A percentile compares a stretch with the other conserved stretches of the same genome.
These are phyloP conservation scores for Arabis hirsuta DNA, from an alignment of 345 rosid genomes.

Conservation along the genomic window DNA sequence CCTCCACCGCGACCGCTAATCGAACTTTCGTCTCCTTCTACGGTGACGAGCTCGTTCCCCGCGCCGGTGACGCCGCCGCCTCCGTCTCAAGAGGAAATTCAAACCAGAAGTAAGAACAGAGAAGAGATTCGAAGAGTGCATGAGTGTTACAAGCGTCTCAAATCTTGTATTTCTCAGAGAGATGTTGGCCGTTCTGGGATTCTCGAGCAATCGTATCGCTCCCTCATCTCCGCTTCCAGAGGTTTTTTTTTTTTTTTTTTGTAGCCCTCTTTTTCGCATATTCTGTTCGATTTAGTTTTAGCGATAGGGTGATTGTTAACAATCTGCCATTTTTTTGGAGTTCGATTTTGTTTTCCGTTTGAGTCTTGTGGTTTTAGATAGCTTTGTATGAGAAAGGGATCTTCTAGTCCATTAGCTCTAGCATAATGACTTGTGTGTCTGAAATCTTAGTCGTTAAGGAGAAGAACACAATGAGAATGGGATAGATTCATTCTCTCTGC, in stretches of 20 bases:
- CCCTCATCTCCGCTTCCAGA: slow-evolving; percentile 75
- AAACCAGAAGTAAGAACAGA: slow-evolving; percentile 63
- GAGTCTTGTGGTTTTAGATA: slow-evolving; percentile 19
- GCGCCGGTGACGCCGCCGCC: slow-evolving; percentile 66
- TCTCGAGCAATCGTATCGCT: slow-evolving; percentile 75
- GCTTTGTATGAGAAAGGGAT: background rate
- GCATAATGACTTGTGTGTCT: slow-evolving; percentile 9
- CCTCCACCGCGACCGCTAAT: slow-evolving; percentile 38
- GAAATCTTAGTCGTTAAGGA: background rate
- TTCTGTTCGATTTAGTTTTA: slow-evolving; percentile 4
- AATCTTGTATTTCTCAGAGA: slow-evolving; percentile 62
- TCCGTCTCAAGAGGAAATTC: slow-evolving; percentile 73
- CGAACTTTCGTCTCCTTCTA: slow-evolving; percentile 40
- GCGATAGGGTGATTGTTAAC: background rate
- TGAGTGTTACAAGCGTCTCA: slow-evolving; percentile 77
- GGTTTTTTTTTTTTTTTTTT: slow-evolving; percentile 39
- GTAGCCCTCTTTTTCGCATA: too few relatives aligned
- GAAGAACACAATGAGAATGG: background rate
- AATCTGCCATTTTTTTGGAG: background rate
- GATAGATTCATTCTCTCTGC: slow-evolving; percentile 18
- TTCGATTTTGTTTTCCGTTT: background rate
- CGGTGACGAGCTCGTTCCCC: slow-evolving; percentile 38
- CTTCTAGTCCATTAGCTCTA: slow-evolving; percentile 14
- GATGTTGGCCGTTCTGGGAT: slow-evolving; percentile 58
- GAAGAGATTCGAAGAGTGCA: slow-evolving; percentile 85